Percentiles rank a stretch among this genome's conserved stretches.
Evolutionary conservation across 805 yeast genomes (phyloP).

Genomic region (Wickerhamomyces hampshirensis): DNA sequence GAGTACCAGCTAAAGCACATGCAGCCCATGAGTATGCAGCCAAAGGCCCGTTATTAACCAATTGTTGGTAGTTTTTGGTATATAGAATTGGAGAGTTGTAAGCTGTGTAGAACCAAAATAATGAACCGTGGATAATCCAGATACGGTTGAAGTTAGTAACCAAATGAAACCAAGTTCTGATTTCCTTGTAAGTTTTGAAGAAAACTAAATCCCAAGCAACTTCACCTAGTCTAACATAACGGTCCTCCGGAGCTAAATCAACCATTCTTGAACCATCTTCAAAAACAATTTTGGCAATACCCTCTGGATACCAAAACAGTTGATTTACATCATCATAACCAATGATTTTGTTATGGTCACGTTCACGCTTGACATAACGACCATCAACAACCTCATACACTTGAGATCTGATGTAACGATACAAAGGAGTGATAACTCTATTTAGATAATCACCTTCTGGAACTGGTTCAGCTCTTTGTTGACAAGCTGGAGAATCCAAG

Average conservation of each 20-base stretch:
- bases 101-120: conserved; percentile 94
- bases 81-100: conserved; percentile 89
- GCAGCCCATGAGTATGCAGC: conserved; percentile 92
- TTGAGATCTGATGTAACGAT: conserved; percentile 72
- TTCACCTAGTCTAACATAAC: conserved; percentile 86
- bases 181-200: conserved; percentile 93
- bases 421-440: conserved; percentile 88
- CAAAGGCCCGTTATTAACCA: conserved; percentile 79
- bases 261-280: conserved; percentile 91
- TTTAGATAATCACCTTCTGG: conserved; percentile 89
- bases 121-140: conserved; percentile 88
- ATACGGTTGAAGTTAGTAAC: conserved; percentile 95
- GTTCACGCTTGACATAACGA: conserved; percentile 79
- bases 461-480: conserved; percentile 76
- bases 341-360: conserved; percentile 72
- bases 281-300: conserved; percentile 85
- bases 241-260: conserved; percentile 84
- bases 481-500: conserved; percentile 83
- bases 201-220: conserved; percentile 89
- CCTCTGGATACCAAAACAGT: conserved; percentile 99
- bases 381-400: conserved; percentile 80
- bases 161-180: conserved; percentile 96
- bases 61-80: conserved; percentile 81
- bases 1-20: conserved; percentile 85
- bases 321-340: conserved; percentile 99